Evolutionary conservation across 352 stramenopile genomes (phyloP), one percentile per base, ranked within the genome.

Genomic region (Phytophthora brassicae): DNA sequence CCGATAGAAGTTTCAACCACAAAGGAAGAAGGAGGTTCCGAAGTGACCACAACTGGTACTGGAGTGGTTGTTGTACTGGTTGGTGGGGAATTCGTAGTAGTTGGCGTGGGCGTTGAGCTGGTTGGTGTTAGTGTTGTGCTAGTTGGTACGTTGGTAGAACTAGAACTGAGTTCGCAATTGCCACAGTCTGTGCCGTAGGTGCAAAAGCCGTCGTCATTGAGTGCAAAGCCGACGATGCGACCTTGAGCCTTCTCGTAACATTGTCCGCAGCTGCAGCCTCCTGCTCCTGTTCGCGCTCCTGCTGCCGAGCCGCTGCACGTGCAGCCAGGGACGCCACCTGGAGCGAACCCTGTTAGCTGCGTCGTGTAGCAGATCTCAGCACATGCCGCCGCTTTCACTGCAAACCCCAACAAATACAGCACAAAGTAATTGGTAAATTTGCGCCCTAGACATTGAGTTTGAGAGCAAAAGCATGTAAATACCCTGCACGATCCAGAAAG

Each of bases 221-320:
- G 49, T 2, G 56, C 64, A 28, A 68, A 85, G 35, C 64, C 70
- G 33, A 67, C 48, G 33, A 82, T 51, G 1, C 22, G 35, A 22
- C 69, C 73, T 36, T 72, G 53, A 13, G 55, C 54, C 36, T 67
- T 46, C 20, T 46, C 22, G 50, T 80, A 84, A 65, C 77, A 86
- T 46, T 76, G 48, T 16, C 68, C 66, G 60, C 76, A 83, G 11
- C 56, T 60, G 64, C 76, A 86, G 24, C 39, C 38, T 38, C 43
- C 53, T 29, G 24, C 26, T 38, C 68, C 61, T 11, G 50, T 73
- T 20, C 70, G 62, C 12, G 42, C 58, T 36, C 59, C 68, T 16
- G 42, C 53, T 13, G 66, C 50, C 22, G 63, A 73, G 33, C 70
- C 67, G 7, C 39, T 66, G 38, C 75, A 85, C 3, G 54, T 57